Conservation (phyloP, 2,329 filamentous ascomycete species). For the Trichoderma sp. region DNA sequence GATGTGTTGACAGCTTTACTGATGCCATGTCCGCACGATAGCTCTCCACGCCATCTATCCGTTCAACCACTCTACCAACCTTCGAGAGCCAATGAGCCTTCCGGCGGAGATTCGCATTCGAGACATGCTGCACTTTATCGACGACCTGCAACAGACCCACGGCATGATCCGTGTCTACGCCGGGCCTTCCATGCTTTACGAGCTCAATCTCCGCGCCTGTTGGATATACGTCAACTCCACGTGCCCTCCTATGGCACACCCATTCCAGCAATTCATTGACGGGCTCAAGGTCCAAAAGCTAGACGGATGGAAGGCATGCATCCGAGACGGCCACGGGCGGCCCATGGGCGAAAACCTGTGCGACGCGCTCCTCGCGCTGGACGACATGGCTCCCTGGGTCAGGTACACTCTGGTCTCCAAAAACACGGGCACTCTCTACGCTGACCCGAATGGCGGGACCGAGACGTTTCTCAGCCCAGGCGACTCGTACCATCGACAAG, state of each 20-base stretch:
- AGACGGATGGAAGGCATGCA: slow-evolving; percentile 16
- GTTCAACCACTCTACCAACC: not conserved
- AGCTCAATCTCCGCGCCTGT: slow-evolving; percentile 21
- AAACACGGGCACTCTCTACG: not conserved
- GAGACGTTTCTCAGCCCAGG: not conserved
- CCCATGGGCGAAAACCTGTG: not conserved
- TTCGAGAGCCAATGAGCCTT: not conserved
- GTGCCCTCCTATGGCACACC: not conserved
- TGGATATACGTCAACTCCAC: slow-evolving; percentile 7
- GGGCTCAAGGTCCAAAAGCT: slow-evolving; percentile 7
- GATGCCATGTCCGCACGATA: not conserved
- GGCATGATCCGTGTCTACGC: slow-evolving; percentile 10
- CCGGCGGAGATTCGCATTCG: slow-evolving; percentile 12
- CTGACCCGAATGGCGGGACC: no score
- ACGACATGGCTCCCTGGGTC: not conserved
- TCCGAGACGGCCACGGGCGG: not conserved
- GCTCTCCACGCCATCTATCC: slow-evolving; percentile 7
- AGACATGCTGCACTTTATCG: not conserved
- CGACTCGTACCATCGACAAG: not conserved
- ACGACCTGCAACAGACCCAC: not conserved
- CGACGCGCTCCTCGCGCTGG: slow-evolving; percentile 6
- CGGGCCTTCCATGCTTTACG: not conserved
- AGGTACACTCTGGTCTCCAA: not conserved
- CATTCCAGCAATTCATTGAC: slow-evolving; percentile 22
- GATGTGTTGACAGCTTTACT: not conserved